A percentile compares a stretch with the other conserved stretches of the same genome.
Evolutionary conservation across 305 asterid genomes (phyloP).

Genomic region (Stenogyne calaminthoides): DNA sequence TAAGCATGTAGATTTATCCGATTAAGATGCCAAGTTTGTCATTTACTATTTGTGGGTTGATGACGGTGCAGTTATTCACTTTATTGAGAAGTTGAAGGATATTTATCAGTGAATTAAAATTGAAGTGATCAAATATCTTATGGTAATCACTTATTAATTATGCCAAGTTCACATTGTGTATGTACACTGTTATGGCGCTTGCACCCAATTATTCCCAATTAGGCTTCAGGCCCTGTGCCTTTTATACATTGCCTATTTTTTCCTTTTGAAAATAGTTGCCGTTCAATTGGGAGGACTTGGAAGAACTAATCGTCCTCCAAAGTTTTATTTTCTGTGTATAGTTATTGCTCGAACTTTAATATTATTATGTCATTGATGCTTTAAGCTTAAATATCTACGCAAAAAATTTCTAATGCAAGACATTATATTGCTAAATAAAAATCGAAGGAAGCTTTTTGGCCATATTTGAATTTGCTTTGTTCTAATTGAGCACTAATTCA

Average conservation of each 20-base stretch:
- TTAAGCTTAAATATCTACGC: neutral
- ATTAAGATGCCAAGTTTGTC: neutral
- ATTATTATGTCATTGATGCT: neutral
- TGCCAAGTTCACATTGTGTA: neutral
- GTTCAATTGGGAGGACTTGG: neutral
- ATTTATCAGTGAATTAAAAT: neutral
- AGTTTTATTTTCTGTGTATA: neutral
- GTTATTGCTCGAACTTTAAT: neutral
- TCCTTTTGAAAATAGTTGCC: neutral
- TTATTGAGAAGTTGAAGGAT: neutral
- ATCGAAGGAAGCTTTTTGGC: neutral
- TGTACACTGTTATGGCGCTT: neutral
- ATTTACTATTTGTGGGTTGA: neutral
- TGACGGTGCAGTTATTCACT: neutral
- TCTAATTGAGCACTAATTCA: slow-evolving; percentile 9
- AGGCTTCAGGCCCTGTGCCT: neutral
- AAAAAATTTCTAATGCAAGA: neutral
- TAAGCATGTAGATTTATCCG: neutral
- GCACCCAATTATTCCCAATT: neutral
- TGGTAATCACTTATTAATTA: neutral
- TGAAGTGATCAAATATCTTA: neutral
- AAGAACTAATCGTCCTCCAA: neutral
- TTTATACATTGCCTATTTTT: neutral
- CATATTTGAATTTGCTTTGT: neutral
- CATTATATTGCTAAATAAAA: neutral